Evolutionary conservation across 1,284 basidiomycete species (phyloP).

Genomic region (Malassezia globosa): DNA sequence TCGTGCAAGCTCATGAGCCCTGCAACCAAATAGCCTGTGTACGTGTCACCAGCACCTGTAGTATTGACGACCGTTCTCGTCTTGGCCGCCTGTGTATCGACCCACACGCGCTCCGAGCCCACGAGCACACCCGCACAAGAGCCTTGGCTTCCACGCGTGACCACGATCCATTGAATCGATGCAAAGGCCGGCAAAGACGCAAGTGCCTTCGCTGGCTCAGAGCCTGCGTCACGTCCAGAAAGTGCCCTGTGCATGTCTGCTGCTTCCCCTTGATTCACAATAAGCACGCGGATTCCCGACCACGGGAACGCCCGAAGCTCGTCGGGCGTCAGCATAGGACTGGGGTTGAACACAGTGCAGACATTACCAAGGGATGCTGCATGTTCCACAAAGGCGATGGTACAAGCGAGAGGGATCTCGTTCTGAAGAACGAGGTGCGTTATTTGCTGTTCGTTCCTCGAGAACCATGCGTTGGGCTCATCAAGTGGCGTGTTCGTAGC

Average conservation of each 20-base stretch:
- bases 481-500: conserved; percentile 15
- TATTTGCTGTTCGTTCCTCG: conserved; percentile 2
- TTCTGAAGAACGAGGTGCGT: conserved; percentile 54
- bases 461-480: conserved; percentile 7
- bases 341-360: conserved; percentile 52
- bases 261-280: conserved; percentile 54
- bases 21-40: conserved; percentile 38
- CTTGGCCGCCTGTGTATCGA: conserved; percentile 24
- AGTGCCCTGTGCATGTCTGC: conserved; percentile 38
- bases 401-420: conserved; percentile 52
- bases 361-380: conserved; percentile 10
- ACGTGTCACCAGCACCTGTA: conserved; percentile 45
- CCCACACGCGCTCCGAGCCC: conserved; percentile 14
- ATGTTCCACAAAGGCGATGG: conserved; percentile 47
- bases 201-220: conserved; percentile 19
- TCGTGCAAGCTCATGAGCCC: conserved; percentile 27
- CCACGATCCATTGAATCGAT: conserved; percentile 31
- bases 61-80: conserved; percentile 36
- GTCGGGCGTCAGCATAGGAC: conserved; percentile 50
- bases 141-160: conserved; percentile 35
- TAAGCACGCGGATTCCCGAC: conserved; percentile 50
- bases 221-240: neutral
- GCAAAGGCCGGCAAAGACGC: conserved; percentile 19
- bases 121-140: conserved; percentile 28
- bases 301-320: conserved; percentile 51